A percentile compares a stretch with the other conserved stretches of the same genome.
Conservation (phyloP, 2,329 filamentous ascomycete genomes). For the Blumeriella jaapii region DNA sequence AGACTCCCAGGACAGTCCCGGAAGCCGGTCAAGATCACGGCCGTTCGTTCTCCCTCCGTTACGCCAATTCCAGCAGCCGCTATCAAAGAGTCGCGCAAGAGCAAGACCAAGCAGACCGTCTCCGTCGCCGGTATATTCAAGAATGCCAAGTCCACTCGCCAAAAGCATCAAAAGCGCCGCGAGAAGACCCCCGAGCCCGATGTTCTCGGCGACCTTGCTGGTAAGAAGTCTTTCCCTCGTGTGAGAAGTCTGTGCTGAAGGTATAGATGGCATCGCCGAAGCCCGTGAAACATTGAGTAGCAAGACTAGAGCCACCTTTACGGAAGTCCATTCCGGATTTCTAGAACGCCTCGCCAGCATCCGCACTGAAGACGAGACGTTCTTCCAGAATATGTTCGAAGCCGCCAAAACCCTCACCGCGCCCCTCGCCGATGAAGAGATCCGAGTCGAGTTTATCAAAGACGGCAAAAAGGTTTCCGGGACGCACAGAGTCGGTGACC, state of each 20-base stretch:
- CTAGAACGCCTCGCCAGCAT: constrained; percentile 4
- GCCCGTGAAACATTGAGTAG: constrained; percentile 11
- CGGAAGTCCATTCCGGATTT: constrained; percentile 11
- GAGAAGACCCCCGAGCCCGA: constrained; percentile 9
- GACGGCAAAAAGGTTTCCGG: constrained; percentile 12
- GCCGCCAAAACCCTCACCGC: constrained; percentile 6
- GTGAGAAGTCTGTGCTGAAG: constrained; percentile 3
- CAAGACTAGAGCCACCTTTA: constrained; percentile 10
- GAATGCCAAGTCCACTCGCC: constrained; percentile 7
- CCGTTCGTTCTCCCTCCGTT: too few relatives aligned
- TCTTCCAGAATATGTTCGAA: constrained; percentile 10
- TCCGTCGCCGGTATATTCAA: constrained; percentile 19
- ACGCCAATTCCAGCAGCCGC: background rate
- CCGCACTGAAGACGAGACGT: constrained; percentile 7
- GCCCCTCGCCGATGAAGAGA: constrained; percentile 16
- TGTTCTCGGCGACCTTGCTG: constrained; percentile 10
- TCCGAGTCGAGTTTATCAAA: constrained; percentile 12
- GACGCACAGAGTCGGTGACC: constrained; percentile 18
- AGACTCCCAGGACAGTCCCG: background rate
- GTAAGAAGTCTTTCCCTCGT: constrained; percentile 1
- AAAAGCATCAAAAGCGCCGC: constrained; percentile 10
- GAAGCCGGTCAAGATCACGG: background rate
- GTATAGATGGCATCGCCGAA: constrained; percentile 16
- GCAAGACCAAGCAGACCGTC: constrained; percentile 6
- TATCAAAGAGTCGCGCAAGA: background rate